phyloP scores from a whole-genome alignment of 129 eudicot species.

The Chrysanthemum lavandulifolium region DNA sequence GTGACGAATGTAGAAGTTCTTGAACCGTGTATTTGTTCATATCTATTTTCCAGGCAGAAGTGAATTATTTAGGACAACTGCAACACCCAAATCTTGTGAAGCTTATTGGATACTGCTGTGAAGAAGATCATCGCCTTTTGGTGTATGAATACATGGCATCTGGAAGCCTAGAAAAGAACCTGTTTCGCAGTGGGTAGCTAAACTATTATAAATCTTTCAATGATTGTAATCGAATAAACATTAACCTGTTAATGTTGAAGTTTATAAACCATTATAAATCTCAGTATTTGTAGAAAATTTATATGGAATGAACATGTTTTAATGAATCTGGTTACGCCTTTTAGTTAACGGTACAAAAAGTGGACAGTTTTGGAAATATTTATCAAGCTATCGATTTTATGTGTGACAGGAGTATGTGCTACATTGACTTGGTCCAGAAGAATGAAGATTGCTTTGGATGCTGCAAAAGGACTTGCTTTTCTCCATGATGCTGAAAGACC shows the following conservation, averaged over 20 bases:
- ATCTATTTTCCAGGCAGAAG: slow-evolving; percentile 73
- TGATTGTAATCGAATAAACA: background rate
- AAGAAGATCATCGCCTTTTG: slow-evolving; percentile 81
- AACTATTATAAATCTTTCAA: slow-evolving; percentile 8
- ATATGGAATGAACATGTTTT: background rate
- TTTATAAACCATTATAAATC: background rate
- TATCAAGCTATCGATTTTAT: slow-evolving; percentile 9
- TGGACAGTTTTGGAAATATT: background rate
- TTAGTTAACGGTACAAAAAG: background rate
- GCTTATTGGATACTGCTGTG: slow-evolving; percentile 96
- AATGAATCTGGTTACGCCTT: background rate
- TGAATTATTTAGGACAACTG: slow-evolving; percentile 82
- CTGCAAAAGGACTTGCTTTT: slow-evolving; percentile 98
- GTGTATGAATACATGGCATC: slow-evolving; percentile 96
- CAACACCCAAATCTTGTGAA: slow-evolving; percentile 89
- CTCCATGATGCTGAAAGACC: slow-evolving; percentile 86
- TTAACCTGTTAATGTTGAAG: background rate
- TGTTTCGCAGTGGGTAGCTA: slow-evolving; percentile 70
- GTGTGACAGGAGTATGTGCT: slow-evolving; percentile 57
- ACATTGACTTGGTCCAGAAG: slow-evolving; percentile 84
- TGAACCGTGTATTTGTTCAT: background rate
- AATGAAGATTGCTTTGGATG: slow-evolving; percentile 87
- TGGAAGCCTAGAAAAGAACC: slow-evolving; percentile 86
- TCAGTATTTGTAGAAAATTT: background rate
- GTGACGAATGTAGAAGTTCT: background rate